A percentile compares a stretch with the other conserved stretches of the same genome.
phyloP scores from a whole-genome alignment of 2,329 filamentous ascomycete species.

The Diatrype stigma region DNA sequence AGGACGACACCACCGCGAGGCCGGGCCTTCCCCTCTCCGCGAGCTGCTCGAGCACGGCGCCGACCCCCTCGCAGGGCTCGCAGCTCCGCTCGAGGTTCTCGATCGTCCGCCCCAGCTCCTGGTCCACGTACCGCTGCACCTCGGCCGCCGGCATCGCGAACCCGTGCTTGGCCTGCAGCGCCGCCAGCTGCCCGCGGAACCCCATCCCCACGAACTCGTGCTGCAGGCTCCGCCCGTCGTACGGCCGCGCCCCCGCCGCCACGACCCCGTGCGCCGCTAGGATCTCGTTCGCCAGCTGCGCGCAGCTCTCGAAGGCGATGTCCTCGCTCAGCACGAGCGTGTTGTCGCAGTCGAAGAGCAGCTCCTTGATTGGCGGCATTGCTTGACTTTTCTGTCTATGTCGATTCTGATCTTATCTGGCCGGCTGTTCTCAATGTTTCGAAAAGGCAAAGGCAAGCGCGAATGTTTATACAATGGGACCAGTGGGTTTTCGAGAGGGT shows the following conservation, averaged over 20 bases:
- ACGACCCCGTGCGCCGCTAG: constrained; percentile 60
- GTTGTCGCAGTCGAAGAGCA: constrained; percentile 82
- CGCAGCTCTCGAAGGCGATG: constrained; percentile 86
- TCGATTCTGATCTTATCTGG: neutral
- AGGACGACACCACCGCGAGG: constrained; percentile 77
- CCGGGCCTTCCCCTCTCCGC: constrained; percentile 53
- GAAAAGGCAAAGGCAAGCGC: too few species aligned
- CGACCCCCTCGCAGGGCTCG: constrained; percentile 64
- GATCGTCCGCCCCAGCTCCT: constrained; percentile 81
- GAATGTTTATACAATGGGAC: too few species aligned
- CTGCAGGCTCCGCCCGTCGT: constrained; percentile 76
- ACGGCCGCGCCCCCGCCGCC: constrained; percentile 46
- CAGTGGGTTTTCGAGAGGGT: too few species aligned
- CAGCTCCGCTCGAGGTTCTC: constrained; percentile 68
- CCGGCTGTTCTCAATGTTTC: neutral
- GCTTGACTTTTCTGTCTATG: neutral
- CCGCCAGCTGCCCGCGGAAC: constrained; percentile 78
- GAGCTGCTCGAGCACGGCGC: constrained; percentile 63
- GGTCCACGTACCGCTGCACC: constrained; percentile 67
- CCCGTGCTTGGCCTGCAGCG: constrained; percentile 69
- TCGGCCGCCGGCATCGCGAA: constrained; percentile 65
- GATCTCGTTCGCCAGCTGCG: constrained; percentile 83
- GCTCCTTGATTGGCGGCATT: neutral
- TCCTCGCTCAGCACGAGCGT: constrained; percentile 90
- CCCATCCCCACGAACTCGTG: constrained; percentile 88